Evolutionary conservation across 2,329 filamentous ascomycete species (phyloP), one percentile per base, ranked within the genome.

Genomic region (Trichophyton rubrum): DNA sequence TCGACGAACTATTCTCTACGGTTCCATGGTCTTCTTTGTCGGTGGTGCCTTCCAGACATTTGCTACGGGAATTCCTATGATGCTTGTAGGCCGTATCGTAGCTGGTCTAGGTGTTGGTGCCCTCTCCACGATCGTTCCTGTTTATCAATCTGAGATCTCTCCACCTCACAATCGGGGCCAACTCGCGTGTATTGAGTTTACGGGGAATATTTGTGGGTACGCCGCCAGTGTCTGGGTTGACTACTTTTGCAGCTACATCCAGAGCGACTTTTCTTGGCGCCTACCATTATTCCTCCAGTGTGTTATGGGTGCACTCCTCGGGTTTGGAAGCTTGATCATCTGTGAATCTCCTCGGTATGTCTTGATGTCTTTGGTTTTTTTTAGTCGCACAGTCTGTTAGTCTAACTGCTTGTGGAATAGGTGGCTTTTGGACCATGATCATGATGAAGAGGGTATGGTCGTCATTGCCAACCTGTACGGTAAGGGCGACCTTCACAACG

Each of bases 391-490:
- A 11, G 59, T 30, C 45, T 49, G 63, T 22, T 27, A 20, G 13
- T n/a, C 74, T 68, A 62, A 67, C 58, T 60, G 7, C 59, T 57
- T 59, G 41, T 15, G 61, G 43, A 33, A 7, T 66, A 93, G 92
- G 78, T 99, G 93, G 93, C 84, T 99, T 7, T 80, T 99, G 56
- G 93, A 99, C 71, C 96, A 96, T 70, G 93, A 99, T 68, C 89
- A 96, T 69, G 93, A 99, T 70, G 93, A 99, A 73, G 93, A 99
- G 73, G 93, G 93, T 59, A 96, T 99, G 75, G 87, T 96, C 30
- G 93, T 99, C 56, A 97, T 99, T 76, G 93, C 93, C 62, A 97
- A 97, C 71, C 80, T 99, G 5, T 97, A 97, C 69, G 93, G 93
- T 60, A 90, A 88, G 70, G 93, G 93, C 63, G 93, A 99, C 72